phyloP scores from a whole-genome alignment of 176 grass and related monocot species.

The Carex cristatella region DNA sequence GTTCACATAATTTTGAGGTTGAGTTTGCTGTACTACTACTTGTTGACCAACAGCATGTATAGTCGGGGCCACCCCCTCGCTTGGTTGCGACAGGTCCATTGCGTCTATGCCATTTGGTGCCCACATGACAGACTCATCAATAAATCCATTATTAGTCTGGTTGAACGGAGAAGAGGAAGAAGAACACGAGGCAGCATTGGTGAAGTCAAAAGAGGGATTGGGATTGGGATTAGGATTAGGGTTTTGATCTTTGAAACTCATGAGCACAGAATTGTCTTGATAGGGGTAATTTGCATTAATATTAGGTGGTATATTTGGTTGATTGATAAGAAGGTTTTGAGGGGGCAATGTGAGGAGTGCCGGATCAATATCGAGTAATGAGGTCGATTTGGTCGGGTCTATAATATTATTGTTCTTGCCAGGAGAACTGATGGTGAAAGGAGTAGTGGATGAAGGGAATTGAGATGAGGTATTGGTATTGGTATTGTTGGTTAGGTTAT shows the following conservation, averaged over 20 bases:
- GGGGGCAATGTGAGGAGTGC: slow-evolving; percentile 25
- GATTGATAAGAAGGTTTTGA: slow-evolving; percentile 20
- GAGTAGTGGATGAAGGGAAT: slow-evolving; percentile 35
- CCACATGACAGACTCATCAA: slow-evolving; percentile 68
- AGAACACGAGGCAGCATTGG: slow-evolving; percentile 50
- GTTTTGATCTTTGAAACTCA: slow-evolving; percentile 69
- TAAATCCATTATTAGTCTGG: slow-evolving; percentile 34
- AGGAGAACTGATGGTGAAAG: slow-evolving; percentile 91
- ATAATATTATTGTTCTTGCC: slow-evolving; percentile 33
- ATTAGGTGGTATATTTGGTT: neutral
- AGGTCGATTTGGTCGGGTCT: slow-evolving; percentile 19
- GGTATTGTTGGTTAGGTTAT: slow-evolving; percentile 27
- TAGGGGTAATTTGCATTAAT: slow-evolving; percentile 40
- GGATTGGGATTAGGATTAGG: slow-evolving; percentile 26
- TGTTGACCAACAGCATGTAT: slow-evolving; percentile 28
- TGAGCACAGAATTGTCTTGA: slow-evolving; percentile 45
- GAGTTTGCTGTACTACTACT: neutral
- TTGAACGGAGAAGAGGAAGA: slow-evolving; percentile 53
- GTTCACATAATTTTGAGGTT: slow-evolving; percentile 24
- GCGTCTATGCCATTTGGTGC: slow-evolving; percentile 11
- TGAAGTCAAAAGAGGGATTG: slow-evolving; percentile 48
- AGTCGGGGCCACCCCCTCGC: neutral
- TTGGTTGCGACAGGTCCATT: slow-evolving; percentile 20
- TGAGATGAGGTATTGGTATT: slow-evolving; percentile 22
- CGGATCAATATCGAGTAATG: slow-evolving; percentile 31